Conservation (phyloP, 805 yeast genomes). For the Wickerhamiella azyma region DNA sequence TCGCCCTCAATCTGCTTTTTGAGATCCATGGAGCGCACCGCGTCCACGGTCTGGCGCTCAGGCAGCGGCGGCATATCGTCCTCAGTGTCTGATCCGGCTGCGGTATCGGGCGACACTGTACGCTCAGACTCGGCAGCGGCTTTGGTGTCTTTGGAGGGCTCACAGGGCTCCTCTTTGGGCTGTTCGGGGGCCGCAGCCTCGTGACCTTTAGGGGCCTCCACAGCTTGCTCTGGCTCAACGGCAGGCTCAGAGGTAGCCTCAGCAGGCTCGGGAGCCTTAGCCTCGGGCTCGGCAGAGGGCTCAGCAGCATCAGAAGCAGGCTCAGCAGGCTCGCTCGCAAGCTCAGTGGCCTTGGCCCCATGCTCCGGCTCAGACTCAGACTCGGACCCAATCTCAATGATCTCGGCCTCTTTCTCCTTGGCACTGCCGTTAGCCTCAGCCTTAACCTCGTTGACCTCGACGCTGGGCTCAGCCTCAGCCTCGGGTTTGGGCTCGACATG, state of each 20-base stretch:
- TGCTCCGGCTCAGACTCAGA: background rate
- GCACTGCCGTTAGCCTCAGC: background rate
- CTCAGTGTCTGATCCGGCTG: background rate
- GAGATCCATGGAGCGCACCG: conserved; percentile 9
- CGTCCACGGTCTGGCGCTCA: background rate
- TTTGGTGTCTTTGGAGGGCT: no score
- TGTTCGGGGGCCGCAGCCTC: no score
- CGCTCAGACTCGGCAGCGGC: background rate
- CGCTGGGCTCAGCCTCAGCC: background rate
- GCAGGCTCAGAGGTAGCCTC: background rate
- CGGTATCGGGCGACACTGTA: background rate
- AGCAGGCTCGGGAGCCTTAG: background rate
- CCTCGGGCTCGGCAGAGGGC: background rate
- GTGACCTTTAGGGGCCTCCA: no score
- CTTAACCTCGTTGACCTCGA: no score
- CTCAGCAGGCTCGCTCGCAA: background rate
- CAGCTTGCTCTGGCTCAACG: background rate
- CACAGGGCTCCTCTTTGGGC: no score
- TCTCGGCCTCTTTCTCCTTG: background rate
- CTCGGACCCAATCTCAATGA: background rate
- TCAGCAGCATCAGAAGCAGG: background rate
- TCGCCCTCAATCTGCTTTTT: conserved; percentile 11
- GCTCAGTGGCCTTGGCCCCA: background rate
- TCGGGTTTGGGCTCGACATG: background rate
- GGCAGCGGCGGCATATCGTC: conserved; percentile 1